A percentile compares a stretch with the other conserved stretches of the same genome.
These are phyloP conservation scores for Podospora didyma DNA, from an alignment of 495 filamentous ascomycete genomes.

Conservation along the genomic window DNA sequence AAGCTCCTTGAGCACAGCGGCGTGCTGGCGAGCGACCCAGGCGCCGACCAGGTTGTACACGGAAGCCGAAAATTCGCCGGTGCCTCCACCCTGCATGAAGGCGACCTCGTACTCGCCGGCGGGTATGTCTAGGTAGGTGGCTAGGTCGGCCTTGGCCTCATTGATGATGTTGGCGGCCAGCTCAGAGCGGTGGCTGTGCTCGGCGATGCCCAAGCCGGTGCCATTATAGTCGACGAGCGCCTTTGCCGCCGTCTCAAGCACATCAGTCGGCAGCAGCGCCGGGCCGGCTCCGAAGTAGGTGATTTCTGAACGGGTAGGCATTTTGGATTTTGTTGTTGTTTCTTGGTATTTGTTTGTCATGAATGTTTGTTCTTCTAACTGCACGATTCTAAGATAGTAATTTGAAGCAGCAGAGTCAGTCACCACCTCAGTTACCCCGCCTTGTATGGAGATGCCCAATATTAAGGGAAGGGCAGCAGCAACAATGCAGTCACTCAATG, in stretches of 20 bases:
- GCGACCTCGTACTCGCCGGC: slow-evolving; percentile 66
- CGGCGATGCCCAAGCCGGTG: slow-evolving; percentile 75
- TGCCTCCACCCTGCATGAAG: slow-evolving; percentile 82
- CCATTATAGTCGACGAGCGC: slow-evolving; percentile 79
- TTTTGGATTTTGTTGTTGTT: slow-evolving; percentile 6
- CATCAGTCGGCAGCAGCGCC: slow-evolving; percentile 71
- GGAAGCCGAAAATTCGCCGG: slow-evolving; percentile 74
- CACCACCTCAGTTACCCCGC: too few species aligned
- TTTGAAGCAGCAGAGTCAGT: too few species aligned
- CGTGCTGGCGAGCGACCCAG: slow-evolving; percentile 67
- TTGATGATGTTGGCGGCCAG: slow-evolving; percentile 68
- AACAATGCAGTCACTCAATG: too few species aligned
- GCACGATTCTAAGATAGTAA: background rate
- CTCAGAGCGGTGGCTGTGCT: slow-evolving; percentile 85
- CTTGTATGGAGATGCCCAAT: background rate
- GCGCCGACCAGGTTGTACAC: slow-evolving; percentile 76
- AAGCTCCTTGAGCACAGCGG: slow-evolving; percentile 34
- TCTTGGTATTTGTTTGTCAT: background rate
- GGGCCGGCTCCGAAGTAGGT: slow-evolving; percentile 77
- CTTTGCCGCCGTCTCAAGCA: slow-evolving; percentile 68
- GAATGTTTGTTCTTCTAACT: background rate
- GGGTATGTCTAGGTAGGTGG: slow-evolving; percentile 67
- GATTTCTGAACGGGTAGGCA: slow-evolving; percentile 32
- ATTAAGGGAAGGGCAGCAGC: too few species aligned
- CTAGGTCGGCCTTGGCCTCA: slow-evolving; percentile 60